Conservation (phyloP, 2,329 filamentous ascomycete species). For the Aureobasidium sp. region DNA sequence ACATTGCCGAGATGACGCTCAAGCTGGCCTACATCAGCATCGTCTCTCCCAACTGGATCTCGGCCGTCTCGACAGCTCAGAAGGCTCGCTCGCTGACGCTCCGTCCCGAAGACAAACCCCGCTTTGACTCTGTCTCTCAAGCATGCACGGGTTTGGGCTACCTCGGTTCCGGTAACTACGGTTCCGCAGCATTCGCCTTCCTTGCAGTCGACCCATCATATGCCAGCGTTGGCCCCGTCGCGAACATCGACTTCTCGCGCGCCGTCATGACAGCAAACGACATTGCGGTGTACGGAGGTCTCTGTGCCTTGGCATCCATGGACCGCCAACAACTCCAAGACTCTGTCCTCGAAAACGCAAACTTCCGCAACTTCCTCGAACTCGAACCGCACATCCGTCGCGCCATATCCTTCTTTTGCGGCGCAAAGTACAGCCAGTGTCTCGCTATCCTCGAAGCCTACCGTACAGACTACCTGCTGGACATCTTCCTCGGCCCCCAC, state of each 20-base stretch:
- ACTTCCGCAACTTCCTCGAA: slow-evolving; percentile 83
- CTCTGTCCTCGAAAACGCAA: slow-evolving; percentile 68
- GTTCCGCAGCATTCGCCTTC: slow-evolving; percentile 66
- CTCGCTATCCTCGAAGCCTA: slow-evolving; percentile 76
- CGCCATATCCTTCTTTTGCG: slow-evolving; percentile 82
- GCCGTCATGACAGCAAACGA: slow-evolving; percentile 77
- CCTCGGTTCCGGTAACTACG: slow-evolving; percentile 50
- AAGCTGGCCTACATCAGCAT: slow-evolving; percentile 70
- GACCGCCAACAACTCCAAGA: slow-evolving; percentile 66
- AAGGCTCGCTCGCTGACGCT: slow-evolving; percentile 36
- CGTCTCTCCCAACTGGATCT: slow-evolving; percentile 66
- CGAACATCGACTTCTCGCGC: slow-evolving; percentile 53
- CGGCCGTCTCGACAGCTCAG: slow-evolving; percentile 48
- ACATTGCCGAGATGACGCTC: slow-evolving; percentile 75
- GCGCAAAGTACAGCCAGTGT: slow-evolving; percentile 80
- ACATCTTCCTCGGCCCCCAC: slow-evolving; percentile 66
- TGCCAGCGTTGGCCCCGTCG: slow-evolving; percentile 34
- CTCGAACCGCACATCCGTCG: slow-evolving; percentile 90
- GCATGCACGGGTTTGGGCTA: slow-evolving; percentile 56
- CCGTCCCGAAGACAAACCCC: slow-evolving; percentile 52
- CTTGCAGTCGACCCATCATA: slow-evolving; percentile 52
- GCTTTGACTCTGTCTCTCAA: slow-evolving; percentile 58
- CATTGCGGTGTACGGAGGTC: slow-evolving; percentile 82
- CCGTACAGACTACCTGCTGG: slow-evolving; percentile 79
- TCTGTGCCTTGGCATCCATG: slow-evolving; percentile 88